phyloP scores from a whole-genome alignment of 495 filamentous ascomycete genomes.

The Aspergillus biplanus region DNA sequence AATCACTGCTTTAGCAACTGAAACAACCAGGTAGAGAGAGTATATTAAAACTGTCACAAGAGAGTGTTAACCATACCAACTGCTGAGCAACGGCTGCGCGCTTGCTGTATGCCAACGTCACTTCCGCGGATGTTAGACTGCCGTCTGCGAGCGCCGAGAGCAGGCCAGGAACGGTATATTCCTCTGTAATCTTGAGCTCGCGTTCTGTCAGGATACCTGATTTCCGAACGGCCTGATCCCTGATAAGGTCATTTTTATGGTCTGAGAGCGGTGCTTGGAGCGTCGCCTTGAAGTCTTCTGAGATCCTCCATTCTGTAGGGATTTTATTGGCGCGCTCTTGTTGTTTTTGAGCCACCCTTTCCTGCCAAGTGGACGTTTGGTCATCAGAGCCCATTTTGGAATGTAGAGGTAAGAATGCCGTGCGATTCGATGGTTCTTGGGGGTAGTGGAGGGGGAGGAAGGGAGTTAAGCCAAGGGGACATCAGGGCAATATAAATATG shows the following conservation, averaged over 20 bases:
- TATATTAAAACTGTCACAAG: not conserved
- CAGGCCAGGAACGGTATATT: slow-evolving; percentile 47
- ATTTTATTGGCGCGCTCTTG: slow-evolving; percentile 38
- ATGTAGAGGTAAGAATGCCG: not conserved
- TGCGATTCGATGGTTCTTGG: not conserved
- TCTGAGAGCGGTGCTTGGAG: slow-evolving; percentile 20
- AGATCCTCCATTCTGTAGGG: slow-evolving; percentile 29
- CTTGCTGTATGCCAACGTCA: slow-evolving; percentile 60
- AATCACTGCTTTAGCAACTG: not conserved
- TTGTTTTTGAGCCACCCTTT: slow-evolving; percentile 36
- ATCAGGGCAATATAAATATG: too few relatives aligned
- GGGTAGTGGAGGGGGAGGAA: not conserved
- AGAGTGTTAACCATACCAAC: slow-evolving; percentile 26
- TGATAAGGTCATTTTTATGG: slow-evolving; percentile 29
- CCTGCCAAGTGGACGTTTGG: slow-evolving; percentile 19
- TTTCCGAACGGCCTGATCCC: slow-evolving; percentile 23
- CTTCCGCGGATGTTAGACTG: slow-evolving; percentile 51
- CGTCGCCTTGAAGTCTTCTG: slow-evolving; percentile 15
- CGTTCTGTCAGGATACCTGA: slow-evolving; percentile 30
- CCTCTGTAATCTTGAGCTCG: slow-evolving; percentile 57
- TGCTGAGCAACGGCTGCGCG: slow-evolving; percentile 60
- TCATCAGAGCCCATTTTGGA: not conserved
- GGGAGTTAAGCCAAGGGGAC: too few relatives aligned
- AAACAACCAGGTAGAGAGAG: not conserved
- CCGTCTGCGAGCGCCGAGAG: slow-evolving; percentile 26